Evolutionary conservation across 257 asterid species (phyloP).

Genomic region (Cordia subcordata): DNA sequence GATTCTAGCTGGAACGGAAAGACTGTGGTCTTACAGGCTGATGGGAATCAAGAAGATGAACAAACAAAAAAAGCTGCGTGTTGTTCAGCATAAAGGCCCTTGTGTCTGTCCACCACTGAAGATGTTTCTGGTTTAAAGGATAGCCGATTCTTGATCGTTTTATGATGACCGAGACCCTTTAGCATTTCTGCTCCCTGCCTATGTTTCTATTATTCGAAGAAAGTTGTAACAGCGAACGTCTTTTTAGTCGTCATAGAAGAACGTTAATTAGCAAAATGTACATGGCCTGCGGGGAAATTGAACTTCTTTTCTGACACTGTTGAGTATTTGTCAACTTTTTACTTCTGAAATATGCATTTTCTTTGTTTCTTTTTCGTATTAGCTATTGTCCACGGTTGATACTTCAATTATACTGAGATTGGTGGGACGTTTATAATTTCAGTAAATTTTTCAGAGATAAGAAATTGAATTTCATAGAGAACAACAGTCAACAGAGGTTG

Average conservation of each 20-base stretch:
- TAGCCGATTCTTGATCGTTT: too few species aligned
- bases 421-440: too few species aligned
- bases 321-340: not conserved
- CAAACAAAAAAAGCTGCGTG: slow-evolving; percentile 49
- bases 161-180: slow-evolving; percentile 2
- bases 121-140: too few species aligned
- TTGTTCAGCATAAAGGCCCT: slow-evolving; percentile 46
- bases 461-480: too few species aligned
- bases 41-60: slow-evolving; percentile 40
- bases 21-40: slow-evolving; percentile 67
- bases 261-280: slow-evolving; percentile 32
- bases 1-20: slow-evolving; percentile 58
- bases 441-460: too few species aligned
- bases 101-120: too few species aligned
- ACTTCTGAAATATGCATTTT: not conserved
- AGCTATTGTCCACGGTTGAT: not conserved
- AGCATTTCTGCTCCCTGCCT: slow-evolving; percentile 1
- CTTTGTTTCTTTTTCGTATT: not conserved
- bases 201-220: slow-evolving; percentile 11
- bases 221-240: slow-evolving; percentile 1
- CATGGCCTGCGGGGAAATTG: slow-evolving; percentile 21
- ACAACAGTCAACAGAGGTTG: too few species aligned
- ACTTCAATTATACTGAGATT: not conserved
- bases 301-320: slow-evolving; percentile 3
- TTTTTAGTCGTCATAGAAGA: slow-evolving; percentile 22